Evolutionary conservation across 1,139 yeast species (phyloP), one percentile per base, ranked within the genome.

Genomic region (Hemisphaericaspora lyxosophila): DNA sequence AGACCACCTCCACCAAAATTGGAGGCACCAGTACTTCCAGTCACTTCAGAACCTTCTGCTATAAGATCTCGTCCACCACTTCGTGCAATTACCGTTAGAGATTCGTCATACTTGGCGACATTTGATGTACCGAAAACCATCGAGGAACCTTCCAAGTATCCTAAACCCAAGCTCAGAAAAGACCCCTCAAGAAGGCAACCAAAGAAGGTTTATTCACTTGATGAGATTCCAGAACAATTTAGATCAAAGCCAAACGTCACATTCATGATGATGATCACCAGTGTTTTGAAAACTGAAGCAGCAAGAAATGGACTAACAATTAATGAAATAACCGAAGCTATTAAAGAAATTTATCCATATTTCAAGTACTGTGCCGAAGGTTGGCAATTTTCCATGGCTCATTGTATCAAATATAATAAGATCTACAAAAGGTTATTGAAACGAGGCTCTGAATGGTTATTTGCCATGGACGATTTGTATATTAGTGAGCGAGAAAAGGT

Each of bases 311-410:
- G 77, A 33, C 77, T 88, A 75, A 84, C 95, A 0, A 64, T 92
- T 34, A 80, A 87, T 9, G 97, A 89, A 48, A 87, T 92, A 32
- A 84, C 87, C 57, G 86, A 85, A 39, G 87, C 89, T 2, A 87
- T 92, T 36, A 85, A 85, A 55, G 95, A 87, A 29, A 64, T 85
- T 8, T 90, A 85, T 59, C 98, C 97, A 2, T 92, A 86, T 61
- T 92, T 87, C 62, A 78, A 83, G 54, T 92, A 87, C 62, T 89
- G 97, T 54, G 89, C 95, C 1, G 96, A 89, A 59, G 97, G 97
- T 2, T 92, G 99, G 99, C 98, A 92, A 63, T 83, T 87, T 54
- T 79, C 95, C 1, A 95, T 92, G 12, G 76, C 94, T 34, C 98
- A 92, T 62, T 89, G 88, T 52, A 70, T 92, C 31, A 84, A 90